Conservation (phyloP, 2,329 filamentous ascomycete genomes). For the Fusarium sp. region DNA sequence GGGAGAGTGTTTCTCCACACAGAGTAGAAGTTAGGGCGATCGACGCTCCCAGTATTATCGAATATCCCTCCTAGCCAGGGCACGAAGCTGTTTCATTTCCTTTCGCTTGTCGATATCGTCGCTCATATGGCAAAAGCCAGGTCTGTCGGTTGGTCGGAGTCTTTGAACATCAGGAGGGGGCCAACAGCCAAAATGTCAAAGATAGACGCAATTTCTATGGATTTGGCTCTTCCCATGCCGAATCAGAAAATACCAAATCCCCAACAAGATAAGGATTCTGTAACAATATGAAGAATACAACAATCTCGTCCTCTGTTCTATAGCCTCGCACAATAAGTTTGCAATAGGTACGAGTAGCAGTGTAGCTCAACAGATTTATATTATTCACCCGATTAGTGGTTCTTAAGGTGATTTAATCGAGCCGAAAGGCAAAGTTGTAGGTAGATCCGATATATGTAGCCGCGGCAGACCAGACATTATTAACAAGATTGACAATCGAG, state of each 20-base stretch:
- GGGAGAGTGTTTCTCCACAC: conserved; percentile 38
- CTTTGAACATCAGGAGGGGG: neutral
- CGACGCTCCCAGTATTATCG: conserved; percentile 23
- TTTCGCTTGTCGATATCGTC: neutral
- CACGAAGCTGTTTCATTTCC: neutral
- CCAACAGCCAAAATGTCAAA: conserved; percentile 22
- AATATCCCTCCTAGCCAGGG: neutral
- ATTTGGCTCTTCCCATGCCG: neutral
- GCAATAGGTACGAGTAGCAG: fast-evolving
- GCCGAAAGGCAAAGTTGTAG: conserved; percentile 8
- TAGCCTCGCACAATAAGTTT: conserved; percentile 14
- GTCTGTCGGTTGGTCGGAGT: conserved; percentile 8
- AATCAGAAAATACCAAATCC: neutral
- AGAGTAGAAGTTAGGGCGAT: conserved; percentile 26
- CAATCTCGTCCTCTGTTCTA: neutral
- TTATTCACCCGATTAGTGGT: neutral
- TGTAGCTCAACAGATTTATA: neutral
- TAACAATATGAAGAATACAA: conserved; percentile 9
- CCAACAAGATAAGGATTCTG: neutral
- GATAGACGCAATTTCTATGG: conserved; percentile 27
- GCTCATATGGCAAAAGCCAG: conserved; percentile 2
- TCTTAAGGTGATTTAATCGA: neutral
- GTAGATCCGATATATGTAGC: neutral
- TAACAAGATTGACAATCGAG: neutral
- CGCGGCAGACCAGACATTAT: neutral